Percentiles rank a stretch among this genome's conserved stretches.
Conservation (phyloP, 441 rosid species). For the Pelargonium citronellum region DNA sequence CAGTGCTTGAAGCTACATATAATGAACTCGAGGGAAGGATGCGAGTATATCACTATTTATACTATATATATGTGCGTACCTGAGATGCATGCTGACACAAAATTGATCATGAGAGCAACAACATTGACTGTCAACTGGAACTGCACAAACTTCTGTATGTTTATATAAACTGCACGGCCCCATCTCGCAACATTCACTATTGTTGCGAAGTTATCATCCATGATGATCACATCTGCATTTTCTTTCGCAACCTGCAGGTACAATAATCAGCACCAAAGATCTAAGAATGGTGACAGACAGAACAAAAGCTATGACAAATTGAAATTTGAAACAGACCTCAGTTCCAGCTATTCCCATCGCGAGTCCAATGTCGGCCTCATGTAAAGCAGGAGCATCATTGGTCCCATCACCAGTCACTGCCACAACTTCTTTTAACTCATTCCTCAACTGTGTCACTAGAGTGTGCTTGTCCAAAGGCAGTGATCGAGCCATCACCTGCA, state of each 20-base stretch:
- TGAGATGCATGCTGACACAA: conserved; percentile 46
- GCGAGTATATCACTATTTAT: not conserved
- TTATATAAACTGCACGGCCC: conserved; percentile 49
- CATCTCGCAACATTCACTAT: conserved; percentile 43
- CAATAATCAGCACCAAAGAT: not conserved
- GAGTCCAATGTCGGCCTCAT: conserved; percentile 59
- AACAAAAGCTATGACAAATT: not conserved
- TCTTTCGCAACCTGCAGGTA: conserved; percentile 47
- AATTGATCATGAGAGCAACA: conserved; percentile 41
- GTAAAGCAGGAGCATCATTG: conserved; percentile 69
- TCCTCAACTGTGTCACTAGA: conserved; percentile 42
- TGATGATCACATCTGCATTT: conserved; percentile 47
- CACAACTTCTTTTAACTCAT: conserved; percentile 41
- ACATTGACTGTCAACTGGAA: conserved; percentile 46
- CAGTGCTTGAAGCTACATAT: not conserved
- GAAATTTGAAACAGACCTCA: conserved; percentile 34
- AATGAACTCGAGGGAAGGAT: not conserved
- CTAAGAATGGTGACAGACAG: not conserved
- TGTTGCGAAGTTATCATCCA: conserved; percentile 59
- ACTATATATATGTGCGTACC: conserved; percentile 25
- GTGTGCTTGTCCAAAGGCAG: conserved; percentile 49
- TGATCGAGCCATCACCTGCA: conserved; percentile 50
- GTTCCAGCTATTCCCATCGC: conserved; percentile 68
- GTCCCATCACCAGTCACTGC: conserved; percentile 66
- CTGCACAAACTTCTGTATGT: conserved; percentile 51